phyloP scores from a whole-genome alignment of 768 basidiomycete species.

The Hericium alpestre region DNA sequence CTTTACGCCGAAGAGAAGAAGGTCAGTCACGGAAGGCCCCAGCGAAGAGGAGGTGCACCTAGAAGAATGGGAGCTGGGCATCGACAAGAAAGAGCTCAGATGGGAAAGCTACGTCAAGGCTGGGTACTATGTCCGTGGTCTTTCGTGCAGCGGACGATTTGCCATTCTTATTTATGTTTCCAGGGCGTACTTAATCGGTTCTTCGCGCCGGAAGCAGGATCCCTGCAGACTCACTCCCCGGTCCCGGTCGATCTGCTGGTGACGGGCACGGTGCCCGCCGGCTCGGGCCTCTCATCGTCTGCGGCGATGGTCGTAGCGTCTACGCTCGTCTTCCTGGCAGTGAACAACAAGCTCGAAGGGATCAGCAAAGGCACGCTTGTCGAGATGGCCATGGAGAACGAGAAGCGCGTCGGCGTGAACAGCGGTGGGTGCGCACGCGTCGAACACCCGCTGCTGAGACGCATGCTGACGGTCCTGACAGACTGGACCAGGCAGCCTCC shows the following conservation, averaged over 20 bases:
- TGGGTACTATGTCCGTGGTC: constrained; percentile 58
- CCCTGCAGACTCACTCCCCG: constrained; percentile 23
- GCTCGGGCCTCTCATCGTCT: constrained; percentile 79
- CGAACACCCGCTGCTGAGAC: background rate
- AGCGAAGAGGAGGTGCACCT: constrained; percentile 24
- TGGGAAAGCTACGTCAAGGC: constrained; percentile 90
- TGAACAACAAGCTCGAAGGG: constrained; percentile 50
- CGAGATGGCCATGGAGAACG: constrained; percentile 72
- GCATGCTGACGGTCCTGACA: constrained; percentile 15
- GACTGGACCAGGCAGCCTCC: constrained; percentile 76
- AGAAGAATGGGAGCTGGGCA: constrained; percentile 64
- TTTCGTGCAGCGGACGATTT: background rate
- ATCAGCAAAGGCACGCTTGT: constrained; percentile 66
- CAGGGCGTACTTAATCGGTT: constrained; percentile 62
- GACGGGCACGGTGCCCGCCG: constrained; percentile 76
- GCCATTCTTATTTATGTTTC: background rate
- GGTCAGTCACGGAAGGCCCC: constrained; percentile 10
- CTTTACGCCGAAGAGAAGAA: constrained; percentile 43
- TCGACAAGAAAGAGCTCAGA: constrained; percentile 54
- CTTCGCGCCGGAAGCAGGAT: constrained; percentile 23
- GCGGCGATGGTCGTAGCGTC: constrained; percentile 88
- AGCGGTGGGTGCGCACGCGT: constrained; percentile 54
- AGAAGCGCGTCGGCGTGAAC: constrained; percentile 76
- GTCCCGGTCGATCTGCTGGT: constrained; percentile 63
- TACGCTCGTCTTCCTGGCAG: constrained; percentile 68